Percentiles rank a stretch among this genome's conserved stretches.
Conservation (phyloP, 2,329 filamentous ascomycete species). For the Catunica adiposa region DNA sequence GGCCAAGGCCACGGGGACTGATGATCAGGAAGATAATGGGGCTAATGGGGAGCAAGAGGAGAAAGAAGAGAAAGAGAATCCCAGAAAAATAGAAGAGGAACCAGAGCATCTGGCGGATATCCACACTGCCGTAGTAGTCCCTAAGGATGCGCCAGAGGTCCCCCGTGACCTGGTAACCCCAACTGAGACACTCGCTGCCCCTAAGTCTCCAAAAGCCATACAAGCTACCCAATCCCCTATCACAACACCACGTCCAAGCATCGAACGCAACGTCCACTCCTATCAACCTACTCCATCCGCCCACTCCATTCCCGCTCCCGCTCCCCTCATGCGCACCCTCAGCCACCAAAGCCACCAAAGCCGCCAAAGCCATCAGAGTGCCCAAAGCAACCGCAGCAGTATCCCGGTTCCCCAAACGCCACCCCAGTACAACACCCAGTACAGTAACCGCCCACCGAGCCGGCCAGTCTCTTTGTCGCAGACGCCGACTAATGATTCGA, state of each 20-base stretch:
- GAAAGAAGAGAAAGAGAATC: conserved; percentile 8
- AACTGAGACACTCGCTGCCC: too few relatives aligned
- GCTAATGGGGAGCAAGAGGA: conserved; percentile 6
- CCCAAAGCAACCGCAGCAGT: too few relatives aligned
- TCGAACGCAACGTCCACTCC: neutral
- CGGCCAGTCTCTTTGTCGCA: neutral
- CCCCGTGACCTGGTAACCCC: neutral
- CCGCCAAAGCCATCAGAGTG: too few relatives aligned
- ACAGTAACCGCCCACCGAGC: neutral
- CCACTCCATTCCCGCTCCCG: neutral
- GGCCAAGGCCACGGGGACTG: neutral
- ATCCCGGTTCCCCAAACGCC: too few relatives aligned
- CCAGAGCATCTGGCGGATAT: conserved; percentile 2
- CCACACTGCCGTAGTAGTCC: neutral
- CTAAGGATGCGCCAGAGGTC: too few relatives aligned
- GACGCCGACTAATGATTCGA: neutral
- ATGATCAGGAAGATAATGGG: conserved; percentile 7
- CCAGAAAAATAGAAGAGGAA: conserved; percentile 13
- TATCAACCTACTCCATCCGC: neutral
- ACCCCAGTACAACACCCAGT: too few relatives aligned
- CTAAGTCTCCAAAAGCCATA: too few relatives aligned
- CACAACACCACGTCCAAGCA: neutral
- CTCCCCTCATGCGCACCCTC: neutral
- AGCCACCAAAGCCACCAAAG: too few relatives aligned
- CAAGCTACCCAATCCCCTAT: too few relatives aligned